Conservation (phyloP, 257 asterid species). For the Solanum arcanum region DNA sequence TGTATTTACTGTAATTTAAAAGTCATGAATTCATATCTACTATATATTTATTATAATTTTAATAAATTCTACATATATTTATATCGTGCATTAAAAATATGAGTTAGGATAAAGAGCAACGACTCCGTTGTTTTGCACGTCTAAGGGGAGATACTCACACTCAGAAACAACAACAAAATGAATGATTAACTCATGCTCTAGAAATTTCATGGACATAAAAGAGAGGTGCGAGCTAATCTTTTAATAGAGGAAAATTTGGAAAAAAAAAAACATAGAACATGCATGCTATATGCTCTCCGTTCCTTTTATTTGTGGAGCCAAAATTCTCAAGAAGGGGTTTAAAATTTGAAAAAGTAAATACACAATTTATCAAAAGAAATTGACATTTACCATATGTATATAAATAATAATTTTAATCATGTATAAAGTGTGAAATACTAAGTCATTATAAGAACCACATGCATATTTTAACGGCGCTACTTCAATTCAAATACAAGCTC, state of each 20-base stretch:
- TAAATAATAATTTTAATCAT: too few relatives aligned
- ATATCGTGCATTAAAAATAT: not conserved
- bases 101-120: not conserved
- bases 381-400: too few relatives aligned
- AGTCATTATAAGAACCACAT: too few relatives aligned
- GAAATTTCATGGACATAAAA: too few relatives aligned
- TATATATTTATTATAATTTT: not conserved
- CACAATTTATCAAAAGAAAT: rapidly evolving
- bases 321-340: too few relatives aligned
- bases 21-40: not conserved
- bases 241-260: not conserved
- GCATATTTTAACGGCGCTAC: not conserved
- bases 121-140: not conserved
- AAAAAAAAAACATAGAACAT: not conserved
- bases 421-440: too few relatives aligned
- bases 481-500: not conserved
- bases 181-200: not conserved
- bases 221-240: too few relatives aligned
- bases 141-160: not conserved
- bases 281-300: not conserved
- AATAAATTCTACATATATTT: not conserved
- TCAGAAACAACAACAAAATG: not conserved
- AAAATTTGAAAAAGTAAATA: too few relatives aligned
- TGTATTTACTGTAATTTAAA: not conserved
- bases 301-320: not conserved